Evolutionary conservation across 2,329 filamentous ascomycete genomes (phyloP).

Genomic region (Monilinia aucupariae): DNA sequence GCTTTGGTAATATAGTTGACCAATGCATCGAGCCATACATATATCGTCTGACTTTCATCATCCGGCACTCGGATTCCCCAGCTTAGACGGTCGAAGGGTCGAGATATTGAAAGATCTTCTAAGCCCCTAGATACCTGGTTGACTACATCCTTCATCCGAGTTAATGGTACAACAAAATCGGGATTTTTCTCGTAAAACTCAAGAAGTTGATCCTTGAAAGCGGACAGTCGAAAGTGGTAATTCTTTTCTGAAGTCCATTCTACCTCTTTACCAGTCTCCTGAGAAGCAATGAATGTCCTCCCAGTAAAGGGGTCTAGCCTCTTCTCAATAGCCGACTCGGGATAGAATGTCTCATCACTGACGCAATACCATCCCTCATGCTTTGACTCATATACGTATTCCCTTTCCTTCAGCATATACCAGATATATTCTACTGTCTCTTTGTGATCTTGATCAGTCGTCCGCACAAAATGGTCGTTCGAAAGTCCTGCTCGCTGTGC

Average conservation of each 20-base stretch:
- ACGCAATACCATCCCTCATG: constrained; percentile 97
- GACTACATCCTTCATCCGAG: constrained; percentile 73
- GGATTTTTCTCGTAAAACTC: constrained; percentile 75
- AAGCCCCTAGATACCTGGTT: constrained; percentile 71
- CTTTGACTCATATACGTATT: constrained; percentile 75
- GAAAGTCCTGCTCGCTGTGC: constrained; percentile 64
- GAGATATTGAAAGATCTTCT: constrained; percentile 82
- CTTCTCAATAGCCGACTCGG: constrained; percentile 66
- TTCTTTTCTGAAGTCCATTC: constrained; percentile 93
- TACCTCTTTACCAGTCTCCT: constrained; percentile 85
- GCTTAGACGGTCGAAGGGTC: constrained; percentile 67
- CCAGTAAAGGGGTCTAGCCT: constrained; percentile 75
- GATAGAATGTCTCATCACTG: constrained; percentile 95
- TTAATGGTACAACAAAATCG: constrained; percentile 65
- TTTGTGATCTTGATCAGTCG: constrained; percentile 76
- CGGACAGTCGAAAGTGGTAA: constrained; percentile 89
- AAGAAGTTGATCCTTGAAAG: constrained; percentile 71
- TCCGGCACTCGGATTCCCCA: constrained; percentile 91
- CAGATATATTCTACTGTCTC: constrained; percentile 87
- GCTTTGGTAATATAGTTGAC: constrained; percentile 88
- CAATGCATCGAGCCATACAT: constrained; percentile 95
- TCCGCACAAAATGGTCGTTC: constrained; percentile 86
- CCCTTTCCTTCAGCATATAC: constrained; percentile 68
- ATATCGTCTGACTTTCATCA: constrained; percentile 83
- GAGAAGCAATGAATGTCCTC: constrained; percentile 72